Base-by-base conservation (phyloP, 495 filamentous ascomycete genomes). In the Chaetomium tenue region DNA sequence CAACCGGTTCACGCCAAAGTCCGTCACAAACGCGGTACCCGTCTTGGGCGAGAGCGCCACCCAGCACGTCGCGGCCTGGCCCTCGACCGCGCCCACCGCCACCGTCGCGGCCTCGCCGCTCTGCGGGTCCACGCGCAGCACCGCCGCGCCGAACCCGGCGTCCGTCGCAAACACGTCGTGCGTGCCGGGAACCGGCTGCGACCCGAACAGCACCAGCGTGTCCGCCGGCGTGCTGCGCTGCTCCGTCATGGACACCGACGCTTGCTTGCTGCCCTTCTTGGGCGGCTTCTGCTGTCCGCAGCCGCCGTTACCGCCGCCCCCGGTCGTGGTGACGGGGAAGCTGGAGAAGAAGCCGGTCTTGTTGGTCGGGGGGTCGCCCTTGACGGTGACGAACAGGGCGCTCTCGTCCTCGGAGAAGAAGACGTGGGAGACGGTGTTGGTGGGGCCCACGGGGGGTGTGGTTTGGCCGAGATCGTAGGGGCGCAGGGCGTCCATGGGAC, bases 1-100 rank as follows among this genome's bases (percentile, higher is more conserved):
- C 15, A 88, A 60, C 26, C 78, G 76, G 70, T 85, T 81, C 23
- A 72, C 61, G 0, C 42, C 78, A 0, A 78, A 82, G 65, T 88
- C 86, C 0, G 80, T 82, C 12, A 87, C 80, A 66, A 83, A 87
- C 2, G 79, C 83, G 20, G 75, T 82, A 18, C 70, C 65, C 7
- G 79, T 83, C 22, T 68, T 59, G 0, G 70, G 37, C 0, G 78
- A 76, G 42, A 83, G 65, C 0, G 81, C 72, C 5, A 74, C 78
- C 85, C 84, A 87, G 71, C 85, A 87, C 0, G 84, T 86, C 2
- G 84, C 84, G 25, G 58, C 70, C 70, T 87, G 84, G 53, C 70
- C 81, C 0, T 63, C 58, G 52, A 88, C 75, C 18, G 62, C 58
- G 18, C 63, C 63, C 57, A 69, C 74, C 50, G 53, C 67, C n/a